These are phyloP conservation scores for Candida glucosophila DNA, from an alignment of 1,139 yeast genomes.

Conservation along the genomic window DNA sequence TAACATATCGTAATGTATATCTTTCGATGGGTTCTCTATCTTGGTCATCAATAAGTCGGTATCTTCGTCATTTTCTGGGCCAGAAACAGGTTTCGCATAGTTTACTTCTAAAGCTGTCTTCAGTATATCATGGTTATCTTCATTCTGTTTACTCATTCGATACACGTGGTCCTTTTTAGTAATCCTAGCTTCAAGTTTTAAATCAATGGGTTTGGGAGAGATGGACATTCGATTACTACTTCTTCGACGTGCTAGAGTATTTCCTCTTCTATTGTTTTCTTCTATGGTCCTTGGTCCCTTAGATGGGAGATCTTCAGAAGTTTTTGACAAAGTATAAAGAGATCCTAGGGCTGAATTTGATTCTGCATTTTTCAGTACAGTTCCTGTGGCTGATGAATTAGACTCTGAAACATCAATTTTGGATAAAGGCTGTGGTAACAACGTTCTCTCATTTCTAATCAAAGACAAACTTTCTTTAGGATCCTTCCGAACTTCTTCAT, in stretches of 20 bases:
- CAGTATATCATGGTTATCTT: conserved; percentile 2
- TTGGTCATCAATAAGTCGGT: conserved; percentile 50
- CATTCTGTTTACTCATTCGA: conserved; percentile 1
- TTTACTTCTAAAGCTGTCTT: too few relatives aligned
- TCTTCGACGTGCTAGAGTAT: too few relatives aligned
- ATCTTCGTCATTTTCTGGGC: background rate
- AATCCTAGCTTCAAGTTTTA: too few relatives aligned
- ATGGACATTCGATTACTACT: too few relatives aligned
- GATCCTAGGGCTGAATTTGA: conserved; percentile 32
- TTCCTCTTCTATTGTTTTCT: background rate
- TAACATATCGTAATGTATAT: conserved; percentile 36
- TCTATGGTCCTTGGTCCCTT: conserved; percentile 2
- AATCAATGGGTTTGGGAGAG: too few relatives aligned
- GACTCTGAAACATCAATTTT: conserved; percentile 20
- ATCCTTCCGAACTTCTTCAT: background rate
- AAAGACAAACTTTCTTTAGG: background rate
- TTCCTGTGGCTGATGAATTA: conserved; percentile 29
- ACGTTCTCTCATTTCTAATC: background rate
- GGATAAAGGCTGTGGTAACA: conserved; percentile 3
- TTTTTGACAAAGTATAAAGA: conserved; percentile 31
- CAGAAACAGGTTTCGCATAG: too few relatives aligned
- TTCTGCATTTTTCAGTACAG: conserved; percentile 22
- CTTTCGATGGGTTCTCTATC: conserved; percentile 61
- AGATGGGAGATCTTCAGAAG: conserved; percentile 16
- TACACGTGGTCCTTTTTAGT: too few relatives aligned